Percentiles rank a stretch among this genome's conserved stretches.
These are phyloP conservation scores for Hordeum pubiflorum DNA, from an alignment of 202 grass and related monocot genomes.

Conservation along the genomic window DNA sequence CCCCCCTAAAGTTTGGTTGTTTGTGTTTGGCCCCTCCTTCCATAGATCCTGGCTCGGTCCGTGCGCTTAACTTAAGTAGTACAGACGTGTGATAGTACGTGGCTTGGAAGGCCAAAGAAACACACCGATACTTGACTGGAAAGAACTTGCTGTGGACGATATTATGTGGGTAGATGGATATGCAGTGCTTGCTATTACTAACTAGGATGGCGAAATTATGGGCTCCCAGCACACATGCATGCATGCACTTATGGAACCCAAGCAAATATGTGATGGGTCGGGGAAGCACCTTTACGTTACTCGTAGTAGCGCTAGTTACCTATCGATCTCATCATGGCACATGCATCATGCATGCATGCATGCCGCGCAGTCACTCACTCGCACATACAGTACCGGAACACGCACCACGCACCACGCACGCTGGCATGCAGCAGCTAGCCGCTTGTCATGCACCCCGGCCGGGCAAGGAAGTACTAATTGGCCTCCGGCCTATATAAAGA, in stretches of 20 bases:
- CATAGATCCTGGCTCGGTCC: too few relatives aligned
- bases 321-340: conserved; percentile 26
- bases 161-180: too few relatives aligned
- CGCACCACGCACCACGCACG: neutral
- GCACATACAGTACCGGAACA: neutral
- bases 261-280: neutral
- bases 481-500: neutral
- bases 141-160: too few relatives aligned
- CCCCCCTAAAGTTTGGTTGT: too few relatives aligned
- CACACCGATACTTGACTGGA: too few relatives aligned
- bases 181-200: too few relatives aligned
- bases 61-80: too few relatives aligned
- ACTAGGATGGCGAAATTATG: too few relatives aligned
- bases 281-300: neutral
- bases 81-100: too few relatives aligned
- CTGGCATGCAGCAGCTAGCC: too few relatives aligned
- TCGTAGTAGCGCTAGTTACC: neutral
- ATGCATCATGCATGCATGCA: neutral
- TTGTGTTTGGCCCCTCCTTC: too few relatives aligned
- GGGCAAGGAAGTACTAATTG: neutral
- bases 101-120: too few relatives aligned
- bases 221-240: neutral
- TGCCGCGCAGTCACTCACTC: neutral
- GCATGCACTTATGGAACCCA: neutral
- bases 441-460: neutral